Evolutionary conservation across 2,329 filamentous ascomycete genomes (phyloP).

Genomic region (Colletotrichum aenigma): DNA sequence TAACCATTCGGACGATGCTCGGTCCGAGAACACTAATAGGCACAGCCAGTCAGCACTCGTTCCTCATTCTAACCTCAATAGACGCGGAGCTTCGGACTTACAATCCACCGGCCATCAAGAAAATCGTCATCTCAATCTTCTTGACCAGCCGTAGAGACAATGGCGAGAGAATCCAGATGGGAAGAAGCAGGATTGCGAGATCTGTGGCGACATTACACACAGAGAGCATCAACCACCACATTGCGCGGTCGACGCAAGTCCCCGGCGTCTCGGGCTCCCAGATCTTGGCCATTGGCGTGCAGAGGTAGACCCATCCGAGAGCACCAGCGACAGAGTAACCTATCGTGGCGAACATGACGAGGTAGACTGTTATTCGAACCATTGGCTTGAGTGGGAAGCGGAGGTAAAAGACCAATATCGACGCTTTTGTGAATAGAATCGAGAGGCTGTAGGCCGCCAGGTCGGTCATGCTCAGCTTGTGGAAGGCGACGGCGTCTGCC

Average conservation of each 20-base stretch:
- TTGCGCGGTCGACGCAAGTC: conserved; percentile 7
- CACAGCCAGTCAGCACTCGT: background rate
- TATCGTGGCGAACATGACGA: conserved; percentile 10
- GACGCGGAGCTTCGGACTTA: background rate
- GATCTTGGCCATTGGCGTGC: conserved; percentile 12
- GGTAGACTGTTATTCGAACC: background rate
- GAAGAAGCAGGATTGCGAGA: conserved; percentile 20
- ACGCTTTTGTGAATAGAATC: conserved; percentile 24
- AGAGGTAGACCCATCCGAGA: conserved; percentile 10
- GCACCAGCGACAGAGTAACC: conserved; percentile 6
- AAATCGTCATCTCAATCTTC: conserved; percentile 17
- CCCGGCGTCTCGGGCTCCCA: conserved; percentile 2
- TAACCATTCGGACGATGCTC: conserved; percentile 15
- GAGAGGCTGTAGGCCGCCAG: conserved; percentile 22
- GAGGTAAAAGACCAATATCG: conserved; percentile 24
- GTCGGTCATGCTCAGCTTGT: conserved; percentile 16
- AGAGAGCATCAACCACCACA: conserved; percentile 21
- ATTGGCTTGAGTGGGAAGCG: conserved; percentile 15
- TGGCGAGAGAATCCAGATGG: conserved; percentile 15
- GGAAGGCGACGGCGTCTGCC: background rate
- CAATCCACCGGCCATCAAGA: conserved; percentile 20
- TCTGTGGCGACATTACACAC: conserved; percentile 21
- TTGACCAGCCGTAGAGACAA: conserved; percentile 3
- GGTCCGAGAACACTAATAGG: conserved; percentile 10
- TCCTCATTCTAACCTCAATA: accelerated